Base-by-base conservation (phyloP, 2,329 filamentous ascomycete genomes). In the Calonectria ilicicola region DNA sequence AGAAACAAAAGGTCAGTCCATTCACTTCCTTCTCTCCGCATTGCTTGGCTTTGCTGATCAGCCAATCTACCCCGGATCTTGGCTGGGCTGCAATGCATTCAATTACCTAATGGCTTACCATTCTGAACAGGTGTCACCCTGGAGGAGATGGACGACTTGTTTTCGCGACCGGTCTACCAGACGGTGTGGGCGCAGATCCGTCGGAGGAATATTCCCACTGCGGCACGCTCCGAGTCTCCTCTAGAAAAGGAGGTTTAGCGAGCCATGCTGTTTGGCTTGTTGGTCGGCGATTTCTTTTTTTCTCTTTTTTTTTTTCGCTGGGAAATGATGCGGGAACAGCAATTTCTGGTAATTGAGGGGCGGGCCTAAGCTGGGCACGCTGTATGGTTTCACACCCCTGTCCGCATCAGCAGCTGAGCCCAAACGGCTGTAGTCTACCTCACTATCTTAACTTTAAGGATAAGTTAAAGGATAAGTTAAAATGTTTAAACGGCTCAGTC, bases 1-100 rank as follows among this genome's bases (percentile, higher is more conserved):
- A 1, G 88, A 89, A 76, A 89, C 88, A 3, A 89, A 88, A 78
- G 87, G 87, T 77, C 65, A 42, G 75, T 70, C 8, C n/a, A n/a
- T 23, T 47, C 44, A 6, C 44, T 8, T 9, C 19, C n/a, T 6
- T 21, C 19, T 23, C 44, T 47, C 44, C 44, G 44, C 44, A 47
- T 14, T n/a, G 51, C 51, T 35, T 38, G 29, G 29, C 47, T 15
- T 27, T 51, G 29, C 51, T 15, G 51, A 58, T 58, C 53, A 40
- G 51, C 29, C 53, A 58, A 58, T 51, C 47, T 58, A 58, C 53
- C 53, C 53, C 53, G 32, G 53, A 58, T 58, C 53, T 58, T 58
- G 53, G 53, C 53, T 26, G 51, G 49, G 49, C 27, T 32, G 29
- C 53, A n/a, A 19, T 58, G 32, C 53, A 26, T 58, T 53, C 44